Base-by-base conservation (phyloP, 1,139 yeast species). In the Nakaseomyces kungkrabaensis region DNA sequence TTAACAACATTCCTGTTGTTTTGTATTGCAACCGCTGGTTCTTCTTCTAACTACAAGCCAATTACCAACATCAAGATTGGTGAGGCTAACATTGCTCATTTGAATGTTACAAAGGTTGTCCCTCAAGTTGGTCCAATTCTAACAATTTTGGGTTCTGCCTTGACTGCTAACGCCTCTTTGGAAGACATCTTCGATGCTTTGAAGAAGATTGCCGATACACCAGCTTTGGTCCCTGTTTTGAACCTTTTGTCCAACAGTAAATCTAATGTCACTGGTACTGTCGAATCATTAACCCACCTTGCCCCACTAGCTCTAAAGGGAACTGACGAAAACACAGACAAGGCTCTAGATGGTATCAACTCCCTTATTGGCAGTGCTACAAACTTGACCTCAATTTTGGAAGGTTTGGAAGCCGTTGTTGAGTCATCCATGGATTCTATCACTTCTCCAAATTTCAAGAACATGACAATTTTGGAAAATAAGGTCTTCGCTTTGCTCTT, bases 71-170 rank as follows among this genome's bases (percentile, higher is more conserved):
- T 66, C 27, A 63, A 60, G 48, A 52, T 65, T 32, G 67, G 68
- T 50, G 59, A 62, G 42, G 67, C 68, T 34, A 61, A 61, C 47
- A 61, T 66, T 43, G 52, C 59, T 26, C 61, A 59, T 41, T 60
- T 66, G 47, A 64, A 65, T 44, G 67, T 64, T 31, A 59, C 67
- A 29, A 66, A 66, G 49, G 62, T 65, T 48, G 45, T 65, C 27
- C 68, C 68, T 33, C 52, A 57, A 42, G 51, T 63, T 9, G 56
- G 55, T 22, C 61, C 66, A 10, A 52, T 65, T 27, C 48, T 65
- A 29, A 51, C 58, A 4, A 54, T 65, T 11, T 46, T 66, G 17
- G 64, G 64, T 25, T 54, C 61, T 29, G 60, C 67, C 36, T 46
- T 62, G 45, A 47, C 56, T 22, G 56, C 63, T 17, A 58, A 58